Evolutionary conservation across 345 rosid genomes (phyloP).

Genomic region (Euclidium syriacum): DNA sequence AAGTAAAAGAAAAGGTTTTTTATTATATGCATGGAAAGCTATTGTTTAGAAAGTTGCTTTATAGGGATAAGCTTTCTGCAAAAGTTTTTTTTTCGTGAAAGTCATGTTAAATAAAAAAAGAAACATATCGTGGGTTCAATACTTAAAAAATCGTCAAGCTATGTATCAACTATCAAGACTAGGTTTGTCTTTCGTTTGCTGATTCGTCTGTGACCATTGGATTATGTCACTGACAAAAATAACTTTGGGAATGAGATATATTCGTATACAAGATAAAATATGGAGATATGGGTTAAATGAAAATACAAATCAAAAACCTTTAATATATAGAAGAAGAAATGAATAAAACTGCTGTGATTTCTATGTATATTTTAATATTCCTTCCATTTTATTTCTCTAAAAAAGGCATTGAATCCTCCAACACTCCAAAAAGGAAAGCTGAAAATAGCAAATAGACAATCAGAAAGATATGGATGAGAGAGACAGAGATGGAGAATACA

Average conservation of each 20-base stretch:
- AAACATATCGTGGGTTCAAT: neutral
- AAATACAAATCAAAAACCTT: no score
- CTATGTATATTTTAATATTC: no score
- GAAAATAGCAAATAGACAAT: slow-evolving; percentile 12
- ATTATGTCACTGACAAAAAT: neutral
- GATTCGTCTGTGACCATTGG: slow-evolving; percentile 11
- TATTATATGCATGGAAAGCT: neutral
- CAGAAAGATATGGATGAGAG: neutral
- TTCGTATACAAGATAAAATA: no score
- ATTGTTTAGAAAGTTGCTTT: slow-evolving; percentile 6
- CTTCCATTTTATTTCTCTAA: neutral
- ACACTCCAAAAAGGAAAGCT: neutral
- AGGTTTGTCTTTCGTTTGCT: neutral
- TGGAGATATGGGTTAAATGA: no score
- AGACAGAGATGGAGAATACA: neutral
- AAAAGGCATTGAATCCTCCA: neutral
- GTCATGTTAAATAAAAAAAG: neutral
- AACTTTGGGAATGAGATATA: no score
- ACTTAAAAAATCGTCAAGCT: neutral
- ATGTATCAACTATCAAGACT: neutral
- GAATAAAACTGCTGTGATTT: no score
- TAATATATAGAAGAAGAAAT: no score
- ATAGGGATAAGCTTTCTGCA: slow-evolving; percentile 24
- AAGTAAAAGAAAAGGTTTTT: neutral
- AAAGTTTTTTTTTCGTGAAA: neutral